phyloP scores from a whole-genome alignment of 441 rosid species.

The Erysimum pusillum region DNA sequence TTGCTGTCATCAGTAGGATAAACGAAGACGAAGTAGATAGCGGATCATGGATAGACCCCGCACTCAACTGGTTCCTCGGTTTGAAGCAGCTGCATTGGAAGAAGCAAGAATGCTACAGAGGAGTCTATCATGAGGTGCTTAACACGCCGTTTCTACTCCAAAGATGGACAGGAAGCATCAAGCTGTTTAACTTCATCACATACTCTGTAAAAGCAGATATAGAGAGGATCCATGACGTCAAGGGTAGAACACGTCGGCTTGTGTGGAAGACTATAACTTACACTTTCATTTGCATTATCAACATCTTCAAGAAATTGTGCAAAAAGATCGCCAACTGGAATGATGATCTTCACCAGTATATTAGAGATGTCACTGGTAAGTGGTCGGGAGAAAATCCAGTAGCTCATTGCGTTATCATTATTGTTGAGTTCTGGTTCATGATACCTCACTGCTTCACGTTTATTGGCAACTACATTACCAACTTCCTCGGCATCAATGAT shows the following conservation, averaged over 20 bases:
- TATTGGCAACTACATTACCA: background rate
- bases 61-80: constrained; percentile 24
- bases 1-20: constrained; percentile 26
- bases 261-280: background rate
- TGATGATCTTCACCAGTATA: background rate
- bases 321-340: background rate
- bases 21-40: background rate
- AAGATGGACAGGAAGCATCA: constrained; percentile 51
- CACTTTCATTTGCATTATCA: background rate
- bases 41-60: background rate
- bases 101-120: background rate
- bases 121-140: background rate
- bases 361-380: background rate
- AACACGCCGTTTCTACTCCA: constrained; percentile 34
- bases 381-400: background rate
- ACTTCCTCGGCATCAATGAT: constrained; percentile 42
- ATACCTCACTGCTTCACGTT: background rate
- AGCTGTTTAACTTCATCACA: constrained; percentile 42
- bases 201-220: constrained; percentile 43
- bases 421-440: background rate
- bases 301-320: background rate
- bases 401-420: background rate
- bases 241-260: background rate
- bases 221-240: constrained; percentile 28
- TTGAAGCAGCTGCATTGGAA: constrained; percentile 42